Evolutionary conservation across 768 basidiomycete genomes (phyloP).

Genomic region (Mycena leptocephala): DNA sequence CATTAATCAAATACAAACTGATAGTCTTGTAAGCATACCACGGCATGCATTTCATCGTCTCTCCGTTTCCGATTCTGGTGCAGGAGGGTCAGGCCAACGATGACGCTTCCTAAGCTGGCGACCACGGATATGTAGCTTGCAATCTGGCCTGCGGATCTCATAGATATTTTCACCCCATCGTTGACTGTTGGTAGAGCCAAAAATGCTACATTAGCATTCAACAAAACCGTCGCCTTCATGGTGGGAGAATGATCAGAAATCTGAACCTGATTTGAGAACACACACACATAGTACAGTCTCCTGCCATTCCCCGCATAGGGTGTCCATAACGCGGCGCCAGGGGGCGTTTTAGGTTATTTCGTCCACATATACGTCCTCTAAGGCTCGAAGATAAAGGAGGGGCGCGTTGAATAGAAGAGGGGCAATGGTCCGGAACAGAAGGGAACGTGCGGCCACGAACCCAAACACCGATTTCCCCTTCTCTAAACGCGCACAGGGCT

Average conservation of each 20-base stretch:
- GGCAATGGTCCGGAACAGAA: not conserved
- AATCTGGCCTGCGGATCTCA: not conserved
- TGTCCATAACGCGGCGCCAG: not conserved
- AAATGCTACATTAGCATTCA: slow-evolving; percentile 25
- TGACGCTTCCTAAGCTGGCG: slow-evolving; percentile 10
- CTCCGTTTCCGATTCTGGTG: slow-evolving; percentile 2
- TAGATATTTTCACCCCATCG: not conserved
- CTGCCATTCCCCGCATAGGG: slow-evolving; percentile 11
- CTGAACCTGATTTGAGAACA: not conserved
- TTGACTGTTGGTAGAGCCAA: slow-evolving; percentile 15
- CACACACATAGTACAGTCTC: slow-evolving; percentile 12
- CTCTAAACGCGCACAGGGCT: slow-evolving; percentile 11
- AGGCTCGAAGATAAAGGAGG: not conserved
- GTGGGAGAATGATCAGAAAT: not conserved
- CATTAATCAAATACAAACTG: not conserved
- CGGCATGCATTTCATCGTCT: not conserved
- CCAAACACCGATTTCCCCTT: slow-evolving; percentile 3
- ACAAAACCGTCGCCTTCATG: slow-evolving; percentile 6
- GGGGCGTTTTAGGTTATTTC: not conserved
- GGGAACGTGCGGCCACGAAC: not conserved
- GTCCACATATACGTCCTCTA: slow-evolving; percentile 12
- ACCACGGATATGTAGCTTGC: slow-evolving; percentile 16
- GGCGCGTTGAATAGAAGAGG: slow-evolving; percentile 14
- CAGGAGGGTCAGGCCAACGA: slow-evolving; percentile 19
- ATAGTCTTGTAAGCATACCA: not conserved